phyloP scores from a whole-genome alignment of 2,329 filamentous ascomycete species.

The Thielaviopsis cerberus region DNA sequence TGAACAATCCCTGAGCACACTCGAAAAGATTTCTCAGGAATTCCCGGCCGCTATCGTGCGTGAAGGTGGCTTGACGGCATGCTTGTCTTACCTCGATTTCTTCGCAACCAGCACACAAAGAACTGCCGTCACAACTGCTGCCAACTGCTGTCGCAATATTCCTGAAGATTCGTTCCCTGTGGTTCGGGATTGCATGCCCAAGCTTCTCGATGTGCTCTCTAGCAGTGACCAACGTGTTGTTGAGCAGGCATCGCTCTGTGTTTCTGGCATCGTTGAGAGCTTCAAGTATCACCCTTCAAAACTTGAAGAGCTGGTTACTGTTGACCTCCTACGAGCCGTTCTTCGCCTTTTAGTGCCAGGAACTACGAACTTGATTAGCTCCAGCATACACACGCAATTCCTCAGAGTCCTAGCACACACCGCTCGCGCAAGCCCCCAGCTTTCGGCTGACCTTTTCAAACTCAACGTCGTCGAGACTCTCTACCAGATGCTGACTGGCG shows the following conservation, averaged over 20 bases:
- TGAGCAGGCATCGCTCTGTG: constrained; percentile 87
- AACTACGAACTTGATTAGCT: constrained; percentile 84
- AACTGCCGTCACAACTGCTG: constrained; percentile 89
- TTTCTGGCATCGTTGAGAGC: constrained; percentile 89
- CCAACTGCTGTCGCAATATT: constrained; percentile 95
- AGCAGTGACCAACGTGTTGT: constrained; percentile 94
- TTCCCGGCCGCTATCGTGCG: constrained; percentile 90
- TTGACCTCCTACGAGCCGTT: constrained; percentile 68
- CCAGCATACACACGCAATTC: constrained; percentile 91
- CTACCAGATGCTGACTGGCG: constrained; percentile 90
- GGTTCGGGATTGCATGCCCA: constrained; percentile 91
- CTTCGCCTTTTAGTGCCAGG: constrained; percentile 77
- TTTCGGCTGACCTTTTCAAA: constrained; percentile 81
- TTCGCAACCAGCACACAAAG: constrained; percentile 94
- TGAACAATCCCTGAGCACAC: constrained; percentile 85
- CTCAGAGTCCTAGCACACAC: constrained; percentile 79
- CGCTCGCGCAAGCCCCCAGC: constrained; percentile 66
- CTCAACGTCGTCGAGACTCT: constrained; percentile 94
- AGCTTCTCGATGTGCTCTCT: constrained; percentile 68
- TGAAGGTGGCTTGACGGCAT: constrained; percentile 89
- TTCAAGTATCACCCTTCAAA: constrained; percentile 79
- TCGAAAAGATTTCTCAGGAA: constrained; percentile 94
- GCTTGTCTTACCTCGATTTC: constrained; percentile 87
- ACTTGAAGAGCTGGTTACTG: constrained; percentile 79
- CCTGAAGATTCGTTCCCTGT: constrained; percentile 83